Base-by-base conservation (phyloP, 2,329 filamentous ascomycete species). In the Talaromyces sp. region DNA sequence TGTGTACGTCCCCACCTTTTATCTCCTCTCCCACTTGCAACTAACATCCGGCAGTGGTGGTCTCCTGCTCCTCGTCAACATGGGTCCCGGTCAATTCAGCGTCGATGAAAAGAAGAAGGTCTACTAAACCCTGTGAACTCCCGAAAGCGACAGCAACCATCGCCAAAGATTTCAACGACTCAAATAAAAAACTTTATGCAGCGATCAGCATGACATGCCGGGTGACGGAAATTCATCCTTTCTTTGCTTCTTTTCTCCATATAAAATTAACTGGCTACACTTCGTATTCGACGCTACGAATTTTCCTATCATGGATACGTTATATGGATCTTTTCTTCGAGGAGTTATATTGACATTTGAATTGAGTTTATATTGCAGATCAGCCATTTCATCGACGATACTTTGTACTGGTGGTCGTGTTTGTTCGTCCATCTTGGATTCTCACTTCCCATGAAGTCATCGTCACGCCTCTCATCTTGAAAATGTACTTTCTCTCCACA, bases 21-120 rank as follows among this genome's bases (percentile, higher is more conserved):
- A 5, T 18, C 12, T 42, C 1, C 6, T 28, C 28, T 28, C 6
- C 28, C 6, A 28, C 28, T 28, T 28, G 28, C 28, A 73, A 70
- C 73, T 58, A 12, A 5, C 40, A 58, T 31, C 48, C 16, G 58
- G 33, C 65, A 86, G 85, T 68, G 95, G 95, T 67, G 95, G 95
- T 77, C 90, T 99, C 63, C 85, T 99, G 63, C 88, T 99, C 68
- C 86, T 99, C 69, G 93, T 98, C 81, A 99, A 99, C 86, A 97
- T 95, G 86, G 95, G 95, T 66, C 95, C 95, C 9, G 95, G 95
- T 67, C 93, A 96, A 79, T 90, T 98, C 84, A 96, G 91, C 77
- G 93, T 98, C 78, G 95, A 99, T 80, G 95, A 99, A 87, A 99
- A 99, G 91, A 99, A 99, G 88, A 99, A 99, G 86, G 95, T 99